Evolutionary conservation across 805 yeast species (phyloP).

Genomic region (Yamadazyma philogaea): DNA sequence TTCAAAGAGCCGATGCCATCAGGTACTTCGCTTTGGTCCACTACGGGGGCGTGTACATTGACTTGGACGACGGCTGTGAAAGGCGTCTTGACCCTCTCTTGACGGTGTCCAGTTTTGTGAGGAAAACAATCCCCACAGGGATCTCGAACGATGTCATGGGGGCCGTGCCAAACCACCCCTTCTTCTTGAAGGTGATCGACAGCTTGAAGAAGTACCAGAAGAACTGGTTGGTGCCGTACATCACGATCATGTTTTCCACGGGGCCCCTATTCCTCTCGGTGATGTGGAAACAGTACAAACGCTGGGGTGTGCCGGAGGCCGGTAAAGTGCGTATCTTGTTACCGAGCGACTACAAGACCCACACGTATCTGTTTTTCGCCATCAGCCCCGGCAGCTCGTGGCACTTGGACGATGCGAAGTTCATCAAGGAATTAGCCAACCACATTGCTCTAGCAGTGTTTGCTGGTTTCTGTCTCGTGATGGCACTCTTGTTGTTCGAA

Average conservation of each 20-base stretch:
- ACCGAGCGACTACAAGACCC: conserved; percentile 69
- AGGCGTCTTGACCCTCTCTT: conserved; percentile 76
- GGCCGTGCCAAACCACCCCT: conserved; percentile 80
- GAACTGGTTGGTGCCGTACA: conserved; percentile 82
- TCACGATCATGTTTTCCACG: conserved; percentile 90
- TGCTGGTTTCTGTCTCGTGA: conserved; percentile 63
- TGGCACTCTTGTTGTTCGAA: conserved; percentile 31
- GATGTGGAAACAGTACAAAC: conserved; percentile 81
- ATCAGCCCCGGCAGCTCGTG: conserved; percentile 85
- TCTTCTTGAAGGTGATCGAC: conserved; percentile 68
- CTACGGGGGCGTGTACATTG: conserved; percentile 88
- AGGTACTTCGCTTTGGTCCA: conserved; percentile 80
- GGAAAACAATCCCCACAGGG: conserved; percentile 88
- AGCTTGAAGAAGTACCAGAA: conserved; percentile 55
- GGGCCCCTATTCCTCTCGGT: conserved; percentile 88
- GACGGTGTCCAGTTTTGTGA: conserved; percentile 77
- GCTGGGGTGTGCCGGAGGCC: conserved; percentile 70
- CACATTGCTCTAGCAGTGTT: conserved; percentile 73
- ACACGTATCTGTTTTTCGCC: conserved; percentile 61
- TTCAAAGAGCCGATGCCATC: conserved; percentile 87
- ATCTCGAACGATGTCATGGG: conserved; percentile 94
- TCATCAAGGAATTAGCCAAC: conserved; percentile 67
- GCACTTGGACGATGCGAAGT: conserved; percentile 85
- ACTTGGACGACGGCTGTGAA: conserved; percentile 85
- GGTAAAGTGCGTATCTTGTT: conserved; percentile 66